phyloP scores from a whole-genome alignment of 2,329 filamentous ascomycete species.

The Rutstroemia sydowiana region DNA sequence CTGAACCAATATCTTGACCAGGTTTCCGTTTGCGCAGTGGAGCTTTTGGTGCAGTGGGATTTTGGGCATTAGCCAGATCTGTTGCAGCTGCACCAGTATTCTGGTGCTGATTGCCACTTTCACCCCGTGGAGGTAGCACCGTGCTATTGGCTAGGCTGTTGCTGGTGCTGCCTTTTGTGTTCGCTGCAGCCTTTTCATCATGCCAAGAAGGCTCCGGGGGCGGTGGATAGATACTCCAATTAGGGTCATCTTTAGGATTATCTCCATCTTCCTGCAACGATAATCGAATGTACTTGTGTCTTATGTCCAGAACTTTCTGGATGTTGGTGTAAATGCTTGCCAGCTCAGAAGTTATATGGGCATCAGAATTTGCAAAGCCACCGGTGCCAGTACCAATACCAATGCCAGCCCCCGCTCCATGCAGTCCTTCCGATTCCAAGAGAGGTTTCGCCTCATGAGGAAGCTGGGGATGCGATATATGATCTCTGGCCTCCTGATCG shows the following conservation, averaged over 20 bases:
- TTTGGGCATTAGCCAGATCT: slow-evolving; percentile 19
- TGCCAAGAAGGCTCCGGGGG: slow-evolving; percentile 90
- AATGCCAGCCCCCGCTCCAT: slow-evolving; percentile 50
- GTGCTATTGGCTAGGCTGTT: slow-evolving; percentile 37
- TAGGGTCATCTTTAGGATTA: slow-evolving; percentile 78
- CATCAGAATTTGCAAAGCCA: slow-evolving; percentile 64
- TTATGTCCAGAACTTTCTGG: slow-evolving; percentile 77
- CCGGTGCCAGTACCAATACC: slow-evolving; percentile 52
- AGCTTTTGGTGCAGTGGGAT: slow-evolving; percentile 35
- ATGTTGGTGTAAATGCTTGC: slow-evolving; percentile 84
- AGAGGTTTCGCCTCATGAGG: slow-evolving; percentile 49
- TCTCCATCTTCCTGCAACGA: slow-evolving; percentile 76
- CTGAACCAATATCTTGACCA: slow-evolving; percentile 83
- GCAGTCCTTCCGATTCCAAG: slow-evolving; percentile 45
- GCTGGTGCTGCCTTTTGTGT: slow-evolving; percentile 37
- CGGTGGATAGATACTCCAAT: slow-evolving; percentile 84
- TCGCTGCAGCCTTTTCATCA: slow-evolving; percentile 35
- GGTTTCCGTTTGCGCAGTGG: slow-evolving; percentile 66
- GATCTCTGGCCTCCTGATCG: slow-evolving; percentile 31
- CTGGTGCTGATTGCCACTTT: slow-evolving; percentile 18
- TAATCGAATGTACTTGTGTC: slow-evolving; percentile 80
- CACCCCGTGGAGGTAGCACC: slow-evolving; percentile 26
- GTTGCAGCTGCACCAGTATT: neutral
- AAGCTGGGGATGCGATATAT: slow-evolving; percentile 42
- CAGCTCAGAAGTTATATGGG: slow-evolving; percentile 76